Evolutionary conservation across 2,329 filamentous ascomycete genomes (phyloP), one percentile per base, ranked within the genome.

Genomic region (Sclerotinia sclerotiorum): DNA sequence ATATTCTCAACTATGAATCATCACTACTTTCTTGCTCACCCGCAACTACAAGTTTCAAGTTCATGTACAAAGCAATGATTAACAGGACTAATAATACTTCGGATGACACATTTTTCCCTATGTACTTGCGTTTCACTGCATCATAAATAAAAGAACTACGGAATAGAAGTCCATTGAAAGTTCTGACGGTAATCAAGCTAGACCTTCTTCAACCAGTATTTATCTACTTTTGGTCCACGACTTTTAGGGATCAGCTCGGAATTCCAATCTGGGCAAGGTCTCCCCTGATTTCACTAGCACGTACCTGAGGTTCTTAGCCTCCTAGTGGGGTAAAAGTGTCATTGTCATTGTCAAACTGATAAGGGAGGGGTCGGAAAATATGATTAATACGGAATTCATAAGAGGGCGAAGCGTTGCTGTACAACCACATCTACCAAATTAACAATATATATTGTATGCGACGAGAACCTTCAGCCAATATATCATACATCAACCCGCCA

Each of bases 351-450:
- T 35, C 29, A 21, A 15, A 60, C 55, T 61, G 65, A 67, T 67
- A 67, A 61, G 65, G 19, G 49, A 65, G 62, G 49, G 35, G 35
- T 56, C 49, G 51, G 49, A 65, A 65, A 15, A 7, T 44, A 56
- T 65, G 49, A 65, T 49, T 49, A 65, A 55, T 57, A 48, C 39
- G 10, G 13, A 5, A 65, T 24, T 35, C 42, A 35, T 48, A 21
- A 63, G 35, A 55, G 57, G 21, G 62, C 27, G 65, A 61, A 67
- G 64, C 64, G 64, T 67, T 67, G 35, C 32, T 55, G 57, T 54
- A 54, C 46, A 19, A 67, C 65, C 27, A 51, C 60, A 51, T 63
- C 60, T 39, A 21, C 21, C 46, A 51, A 62, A 27, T 49, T 62
- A 44, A 15, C 19, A 44, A 46, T 51, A 62, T 62, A 51, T 51